Conservation (phyloP, 257 asterid species). For the Forsythia viridissima region DNA sequence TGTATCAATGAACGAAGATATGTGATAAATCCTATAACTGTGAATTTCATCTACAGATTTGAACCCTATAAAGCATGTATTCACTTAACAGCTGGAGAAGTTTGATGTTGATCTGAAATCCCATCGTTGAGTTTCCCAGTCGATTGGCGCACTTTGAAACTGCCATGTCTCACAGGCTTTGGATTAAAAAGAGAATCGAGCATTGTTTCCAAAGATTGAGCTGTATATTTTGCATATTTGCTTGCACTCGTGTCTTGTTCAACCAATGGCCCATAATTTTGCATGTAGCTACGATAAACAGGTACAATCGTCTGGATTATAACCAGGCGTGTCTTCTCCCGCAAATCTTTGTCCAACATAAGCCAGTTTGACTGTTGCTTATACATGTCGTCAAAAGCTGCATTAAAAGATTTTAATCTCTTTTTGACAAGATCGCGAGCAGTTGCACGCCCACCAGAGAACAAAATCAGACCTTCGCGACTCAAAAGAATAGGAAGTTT, state of each 20-base stretch:
- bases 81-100: constrained; percentile 48
- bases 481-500: constrained; percentile 75
- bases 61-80: background rate
- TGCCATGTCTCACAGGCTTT: constrained; percentile 53
- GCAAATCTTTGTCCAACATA: constrained; percentile 60
- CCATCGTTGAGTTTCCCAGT: constrained; percentile 62
- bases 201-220: constrained; percentile 70
- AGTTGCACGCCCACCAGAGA: constrained; percentile 84
- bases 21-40: constrained; percentile 15
- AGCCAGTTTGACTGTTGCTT: constrained; percentile 65
- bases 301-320: constrained; percentile 76
- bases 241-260: constrained; percentile 74
- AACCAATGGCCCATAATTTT: constrained; percentile 85
- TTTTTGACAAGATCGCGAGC: constrained; percentile 89
- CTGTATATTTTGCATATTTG: constrained; percentile 75
- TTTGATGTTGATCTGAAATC: constrained; percentile 43
- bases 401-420: constrained; percentile 70
- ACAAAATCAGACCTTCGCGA: constrained; percentile 79
- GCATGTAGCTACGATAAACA: constrained; percentile 91
- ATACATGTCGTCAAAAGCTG: constrained; percentile 72
- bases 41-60: constrained; percentile 17
- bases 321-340: constrained; percentile 59
- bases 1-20: constrained; percentile 2
- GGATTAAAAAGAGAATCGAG: constrained; percentile 64
- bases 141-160: constrained; percentile 64